These are phyloP conservation scores for Hansfordia pulvinata DNA, from an alignment of 2,329 filamentous ascomycete genomes.

Conservation along the genomic window DNA sequence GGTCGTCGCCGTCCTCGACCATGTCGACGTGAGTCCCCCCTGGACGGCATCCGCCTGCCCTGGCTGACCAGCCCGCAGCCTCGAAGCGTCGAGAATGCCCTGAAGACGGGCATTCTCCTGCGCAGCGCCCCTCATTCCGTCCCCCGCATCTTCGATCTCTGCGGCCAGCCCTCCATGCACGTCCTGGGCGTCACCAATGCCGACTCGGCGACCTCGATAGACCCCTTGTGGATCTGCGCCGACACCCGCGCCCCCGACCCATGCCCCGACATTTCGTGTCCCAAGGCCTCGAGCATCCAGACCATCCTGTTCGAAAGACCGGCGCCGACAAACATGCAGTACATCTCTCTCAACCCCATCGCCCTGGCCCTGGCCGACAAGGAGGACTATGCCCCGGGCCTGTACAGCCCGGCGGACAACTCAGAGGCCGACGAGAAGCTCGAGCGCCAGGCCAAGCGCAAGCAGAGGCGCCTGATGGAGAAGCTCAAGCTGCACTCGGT, in stretches of 20 bases:
- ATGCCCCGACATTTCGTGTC: slow-evolving; percentile 62
- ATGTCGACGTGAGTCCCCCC: slow-evolving; percentile 60
- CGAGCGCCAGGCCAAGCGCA: slow-evolving; percentile 41
- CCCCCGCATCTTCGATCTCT: slow-evolving; percentile 69
- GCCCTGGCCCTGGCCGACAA: slow-evolving; percentile 75
- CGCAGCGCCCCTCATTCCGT: slow-evolving; percentile 71
- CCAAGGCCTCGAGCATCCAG: slow-evolving; percentile 62
- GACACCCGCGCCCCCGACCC: slow-evolving; percentile 33
- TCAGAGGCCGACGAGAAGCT: slow-evolving; percentile 65
- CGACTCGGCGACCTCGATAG: slow-evolving; percentile 34
- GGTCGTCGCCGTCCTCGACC: slow-evolving; percentile 77
- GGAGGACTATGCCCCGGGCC: slow-evolving; percentile 58
- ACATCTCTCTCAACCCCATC: slow-evolving; percentile 83
- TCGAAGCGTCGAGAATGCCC: slow-evolving; percentile 73
- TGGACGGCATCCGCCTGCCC: slow-evolving; percentile 4
- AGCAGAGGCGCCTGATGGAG: slow-evolving; percentile 56
- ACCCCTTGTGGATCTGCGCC: slow-evolving; percentile 57
- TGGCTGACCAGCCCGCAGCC: slow-evolving; percentile 28
- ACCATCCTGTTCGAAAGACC: slow-evolving; percentile 83
- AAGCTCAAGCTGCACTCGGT: slow-evolving; percentile 87
- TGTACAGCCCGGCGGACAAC: slow-evolving; percentile 56
- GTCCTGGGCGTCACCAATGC: slow-evolving; percentile 76
- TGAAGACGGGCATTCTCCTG: slow-evolving; percentile 72
- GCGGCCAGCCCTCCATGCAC: slow-evolving; percentile 69
- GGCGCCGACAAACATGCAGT: slow-evolving; percentile 82